Evolutionary conservation across 345 rosid species (phyloP), one percentile per base, ranked within the genome.

Genomic region (Hibiscus mutabilis): DNA sequence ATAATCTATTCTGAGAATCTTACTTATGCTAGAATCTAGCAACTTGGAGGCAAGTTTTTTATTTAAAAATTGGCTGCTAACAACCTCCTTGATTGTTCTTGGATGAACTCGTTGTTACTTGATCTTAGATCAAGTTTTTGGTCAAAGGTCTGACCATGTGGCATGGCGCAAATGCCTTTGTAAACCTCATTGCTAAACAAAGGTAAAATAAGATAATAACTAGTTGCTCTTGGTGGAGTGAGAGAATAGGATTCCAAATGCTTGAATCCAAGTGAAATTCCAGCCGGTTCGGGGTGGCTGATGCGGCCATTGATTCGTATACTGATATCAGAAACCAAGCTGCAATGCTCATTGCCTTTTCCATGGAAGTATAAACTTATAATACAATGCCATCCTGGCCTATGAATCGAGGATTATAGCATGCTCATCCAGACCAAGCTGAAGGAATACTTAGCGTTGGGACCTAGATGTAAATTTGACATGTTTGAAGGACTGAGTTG

Each of bases 241-340:
- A 9, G 88, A 76, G 27, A 83, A 86, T 65, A 86, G 81, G 21
- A 90, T 29, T 3, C 96, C 92, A 0, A 85, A 80, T 42, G 87
- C 83, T 75, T 83, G 91, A 63, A 85, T 80, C 89, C 87, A 87
- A 6, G 87, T 87, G 25, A 79, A 87, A 2, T n/a, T n/a, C n/a
- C n/a, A n/a, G n/a, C n/a, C n/a, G n/a, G n/a, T n/a, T n/a, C n/a
- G n/a, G n/a, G n/a, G n/a, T n/a, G n/a, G n/a, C n/a, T n/a, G n/a
- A n/a, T n/a, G n/a, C n/a, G n/a, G n/a, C n/a, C n/a, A n/a, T n/a
- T n/a, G n/a, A n/a, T n/a, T n/a, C n/a, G n/a, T n/a, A n/a, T n/a
- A n/a, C n/a, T n/a, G n/a, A n/a, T n/a, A n/a, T n/a, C n/a, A n/a
- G n/a, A n/a, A n/a, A n/a, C n/a, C n/a, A n/a, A n/a, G n/a, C n/a